A percentile compares a stretch with the other conserved stretches of the same genome.
phyloP scores from a whole-genome alignment of 495 filamentous ascomycete genomes.

The Hyaloscypha finlandica region DNA sequence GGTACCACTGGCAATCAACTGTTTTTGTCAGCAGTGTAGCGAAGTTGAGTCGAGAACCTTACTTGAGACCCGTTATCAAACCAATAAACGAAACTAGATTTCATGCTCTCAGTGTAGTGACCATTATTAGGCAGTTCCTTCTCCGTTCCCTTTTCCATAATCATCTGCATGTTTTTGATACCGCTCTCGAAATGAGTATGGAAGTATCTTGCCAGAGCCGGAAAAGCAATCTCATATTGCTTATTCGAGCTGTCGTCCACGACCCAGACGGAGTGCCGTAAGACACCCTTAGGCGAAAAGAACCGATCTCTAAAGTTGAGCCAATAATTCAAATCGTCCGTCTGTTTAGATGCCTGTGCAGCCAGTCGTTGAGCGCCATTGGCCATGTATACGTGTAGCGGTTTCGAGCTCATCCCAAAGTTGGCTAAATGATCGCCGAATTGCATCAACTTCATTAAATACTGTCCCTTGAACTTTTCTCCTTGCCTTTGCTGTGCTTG shows the following conservation, averaged over 20 bases:
- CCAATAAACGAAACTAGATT: constrained; percentile 71
- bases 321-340: constrained; percentile 71
- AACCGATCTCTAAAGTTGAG: constrained; percentile 71
- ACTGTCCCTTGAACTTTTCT: constrained; percentile 56
- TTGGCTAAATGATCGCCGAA: constrained; percentile 72
- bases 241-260: constrained; percentile 47
- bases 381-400: constrained; percentile 31
- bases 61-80: constrained; percentile 71
- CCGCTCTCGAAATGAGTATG: constrained; percentile 82
- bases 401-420: constrained; percentile 54
- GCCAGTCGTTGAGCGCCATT: constrained; percentile 25
- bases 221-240: constrained; percentile 74
- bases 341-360: constrained; percentile 53
- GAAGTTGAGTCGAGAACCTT: constrained; percentile 31
- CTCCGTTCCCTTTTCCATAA: constrained; percentile 63
- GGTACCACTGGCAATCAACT: constrained; percentile 66
- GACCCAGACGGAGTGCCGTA: constrained; percentile 63
- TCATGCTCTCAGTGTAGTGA: constrained; percentile 63
- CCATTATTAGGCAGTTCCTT: constrained; percentile 58
- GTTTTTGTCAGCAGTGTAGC: constrained; percentile 11
- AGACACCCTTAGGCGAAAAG: constrained; percentile 70
- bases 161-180: constrained; percentile 75
- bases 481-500: constrained; percentile 44
- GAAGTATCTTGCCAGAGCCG: constrained; percentile 79
- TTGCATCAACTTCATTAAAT: constrained; percentile 63